Evolutionary conservation across 1,139 yeast genomes (phyloP).

Genomic region (Zygoascus sp.): DNA sequence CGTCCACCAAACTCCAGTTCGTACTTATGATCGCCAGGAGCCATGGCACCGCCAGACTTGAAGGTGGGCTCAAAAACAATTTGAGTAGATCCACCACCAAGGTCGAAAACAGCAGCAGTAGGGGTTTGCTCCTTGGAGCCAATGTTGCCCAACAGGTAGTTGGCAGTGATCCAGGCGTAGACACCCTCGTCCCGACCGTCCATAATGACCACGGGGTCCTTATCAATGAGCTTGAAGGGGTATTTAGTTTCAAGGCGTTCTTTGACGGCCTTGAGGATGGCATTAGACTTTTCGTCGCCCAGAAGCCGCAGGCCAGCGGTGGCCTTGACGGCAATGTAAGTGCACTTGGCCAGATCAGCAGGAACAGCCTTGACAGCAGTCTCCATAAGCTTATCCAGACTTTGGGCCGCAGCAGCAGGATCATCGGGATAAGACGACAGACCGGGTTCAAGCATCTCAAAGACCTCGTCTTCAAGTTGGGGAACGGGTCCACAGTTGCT

Average conservation of each 20-base stretch:
- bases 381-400: slow-evolving; percentile 75
- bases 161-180: slow-evolving; percentile 98
- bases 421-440: slow-evolving; percentile 80
- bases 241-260: slow-evolving; percentile 67
- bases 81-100: slow-evolving; percentile 98
- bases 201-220: slow-evolving; percentile 83
- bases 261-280: slow-evolving; percentile 72
- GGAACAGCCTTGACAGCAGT: slow-evolving; percentile 77
- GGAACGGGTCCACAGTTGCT: slow-evolving; percentile 82
- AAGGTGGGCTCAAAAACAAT: slow-evolving; percentile 92
- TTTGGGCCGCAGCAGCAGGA: slow-evolving; percentile 76
- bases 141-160: slow-evolving; percentile 85
- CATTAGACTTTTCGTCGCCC: slow-evolving; percentile 60
- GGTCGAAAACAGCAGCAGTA: slow-evolving; percentile 94
- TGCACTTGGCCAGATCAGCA: slow-evolving; percentile 60
- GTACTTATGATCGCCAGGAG: slow-evolving; percentile 86
- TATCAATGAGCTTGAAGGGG: slow-evolving; percentile 82
- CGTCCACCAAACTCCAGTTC: slow-evolving; percentile 75
- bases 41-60: slow-evolving; percentile 52
- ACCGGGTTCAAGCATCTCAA: slow-evolving; percentile 90
- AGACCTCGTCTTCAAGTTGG: slow-evolving; percentile 66
- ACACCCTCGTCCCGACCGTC: slow-evolving; percentile 97
- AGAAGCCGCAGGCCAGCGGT: slow-evolving; percentile 93
- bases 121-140: slow-evolving; percentile 65
- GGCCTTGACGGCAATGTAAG: slow-evolving; percentile 95